These are phyloP conservation scores for Ganoderma boninense DNA, from an alignment of 1,284 basidiomycete species.

Conservation along the genomic window DNA sequence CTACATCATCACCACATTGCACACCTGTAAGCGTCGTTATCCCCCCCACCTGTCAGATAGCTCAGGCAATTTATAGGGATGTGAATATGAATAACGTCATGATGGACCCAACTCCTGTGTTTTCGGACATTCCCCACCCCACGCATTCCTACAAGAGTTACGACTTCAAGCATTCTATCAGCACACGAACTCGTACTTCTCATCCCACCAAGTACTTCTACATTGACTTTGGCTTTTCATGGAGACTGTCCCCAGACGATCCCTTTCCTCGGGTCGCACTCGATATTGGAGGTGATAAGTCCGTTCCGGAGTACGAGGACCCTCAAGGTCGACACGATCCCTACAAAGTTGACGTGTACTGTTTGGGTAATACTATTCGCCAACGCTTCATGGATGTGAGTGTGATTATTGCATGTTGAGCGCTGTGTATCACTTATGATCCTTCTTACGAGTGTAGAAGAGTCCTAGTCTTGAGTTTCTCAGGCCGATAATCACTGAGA, in stretches of 20 bases:
- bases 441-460: constrained; percentile 28
- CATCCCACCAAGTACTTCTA: constrained; percentile 42
- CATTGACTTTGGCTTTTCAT: constrained; percentile 47
- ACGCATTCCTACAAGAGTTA: neutral
- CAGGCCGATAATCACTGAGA: constrained; percentile 39
- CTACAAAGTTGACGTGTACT: constrained; percentile 41
- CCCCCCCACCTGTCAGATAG: no score
- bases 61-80: constrained; percentile 42
- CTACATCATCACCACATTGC: neutral
- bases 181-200: constrained; percentile 35
- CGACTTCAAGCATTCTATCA: neutral
- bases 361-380: constrained; percentile 43
- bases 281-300: neutral
- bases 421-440: constrained; percentile 20
- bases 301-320: neutral
- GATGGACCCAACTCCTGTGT: neutral
- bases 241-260: constrained; percentile 36
- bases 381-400: constrained; percentile 30
- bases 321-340: constrained; percentile 25
- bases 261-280: neutral
- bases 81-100: constrained; percentile 45
- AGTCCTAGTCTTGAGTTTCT: constrained; percentile 41
- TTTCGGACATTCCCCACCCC: neutral
- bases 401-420: constrained; percentile 17
- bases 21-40: neutral